Evolutionary conservation across 768 basidiomycete species (phyloP).

Genomic region (Hebeloma cylindrosporum): DNA sequence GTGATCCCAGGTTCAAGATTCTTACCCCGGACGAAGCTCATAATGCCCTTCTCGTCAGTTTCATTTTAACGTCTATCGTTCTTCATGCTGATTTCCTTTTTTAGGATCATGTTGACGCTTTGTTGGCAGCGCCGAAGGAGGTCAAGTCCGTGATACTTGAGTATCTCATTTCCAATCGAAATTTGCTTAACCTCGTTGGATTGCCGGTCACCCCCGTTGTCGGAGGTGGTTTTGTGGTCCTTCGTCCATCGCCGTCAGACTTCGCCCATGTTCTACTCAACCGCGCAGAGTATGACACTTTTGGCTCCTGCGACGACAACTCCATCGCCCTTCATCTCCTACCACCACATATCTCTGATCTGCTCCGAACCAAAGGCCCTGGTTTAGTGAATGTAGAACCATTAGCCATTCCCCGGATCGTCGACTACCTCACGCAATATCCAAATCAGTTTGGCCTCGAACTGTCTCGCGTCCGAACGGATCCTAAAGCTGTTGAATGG

Average conservation of each 20-base stretch:
- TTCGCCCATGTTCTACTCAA: constrained; percentile 28
- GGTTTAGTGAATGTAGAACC: constrained; percentile 31
- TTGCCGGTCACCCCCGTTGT: constrained; percentile 38
- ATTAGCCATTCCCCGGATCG: constrained; percentile 26
- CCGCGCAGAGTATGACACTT: constrained; percentile 25
- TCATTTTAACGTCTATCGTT: neutral
- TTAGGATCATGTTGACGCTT: constrained; percentile 15
- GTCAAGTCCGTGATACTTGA: constrained; percentile 19
- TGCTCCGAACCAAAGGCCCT: constrained; percentile 24
- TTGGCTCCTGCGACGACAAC: constrained; percentile 28
- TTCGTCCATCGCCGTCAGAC: constrained; percentile 5
- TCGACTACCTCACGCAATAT: constrained; percentile 29
- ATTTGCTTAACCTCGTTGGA: constrained; percentile 33
- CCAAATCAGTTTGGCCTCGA: constrained; percentile 25
- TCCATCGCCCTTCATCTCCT: constrained; percentile 33
- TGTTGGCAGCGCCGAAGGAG: constrained; percentile 9
- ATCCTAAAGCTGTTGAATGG: constrained; percentile 29
- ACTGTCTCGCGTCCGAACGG: constrained; percentile 17
- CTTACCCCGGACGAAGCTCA: constrained; percentile 33
- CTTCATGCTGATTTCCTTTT: neutral
- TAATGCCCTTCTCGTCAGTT: constrained; percentile 30
- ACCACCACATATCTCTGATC: constrained; percentile 20
- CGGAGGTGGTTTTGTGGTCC: constrained; percentile 20
- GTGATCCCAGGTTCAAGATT: constrained; percentile 14
- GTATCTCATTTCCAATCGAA: constrained; percentile 36